Evolutionary conservation across 371 early-diverging fungal species (phyloP), one percentile per base, ranked within the genome.

Genomic region (Mortierella sp.): DNA sequence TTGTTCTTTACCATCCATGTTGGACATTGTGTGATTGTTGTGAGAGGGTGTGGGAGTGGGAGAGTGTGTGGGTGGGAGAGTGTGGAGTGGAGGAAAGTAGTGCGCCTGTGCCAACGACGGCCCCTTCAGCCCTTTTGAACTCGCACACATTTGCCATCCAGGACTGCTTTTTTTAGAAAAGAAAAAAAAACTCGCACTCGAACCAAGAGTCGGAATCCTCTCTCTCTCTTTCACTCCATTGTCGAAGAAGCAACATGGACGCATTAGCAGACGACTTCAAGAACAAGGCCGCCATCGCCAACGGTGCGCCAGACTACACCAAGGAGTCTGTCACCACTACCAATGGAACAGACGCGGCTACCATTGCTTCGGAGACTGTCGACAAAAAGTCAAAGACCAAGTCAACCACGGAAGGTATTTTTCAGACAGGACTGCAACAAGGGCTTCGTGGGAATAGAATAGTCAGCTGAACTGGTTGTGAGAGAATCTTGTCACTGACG

Each of bases 211-310:
- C 55, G 41, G 29, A 55, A 29, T 8, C 19, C 29, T n/a, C 22
- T 22, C 61, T 50, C 61, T 31, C 10, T 39, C 37, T 39, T 19
- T 37, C 37, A 34, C 22, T 8, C 41, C 43, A 22, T 39, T 8
- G n/a, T n/a, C n/a, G n/a, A n/a, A n/a, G n/a, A n/a, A 61, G 1
- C 47, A 64, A 39, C 50, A 79, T 79, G 79, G 75, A 79, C n/a
- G 37, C 48, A n/a, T 68, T 79, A 9, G 41, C 75, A 66, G 61
- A 79, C 63, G 64, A 79, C 39, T 26, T 74, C n/a, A 61, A 70
- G 43, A 68, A 61, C 24, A 74, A 79, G 45, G 48, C 53, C 4
- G n/a, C 61, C 19, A 29, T 79, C 26, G 39, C 40, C n/a, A 52
- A 55, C 26, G 72, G 68, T 2, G 70, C 50, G 8, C 45, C 66